A percentile compares a stretch with the other conserved stretches of the same genome.
Evolutionary conservation across 2,329 filamentous ascomycete species (phyloP).

Genomic region (Blumeria graminis): DNA sequence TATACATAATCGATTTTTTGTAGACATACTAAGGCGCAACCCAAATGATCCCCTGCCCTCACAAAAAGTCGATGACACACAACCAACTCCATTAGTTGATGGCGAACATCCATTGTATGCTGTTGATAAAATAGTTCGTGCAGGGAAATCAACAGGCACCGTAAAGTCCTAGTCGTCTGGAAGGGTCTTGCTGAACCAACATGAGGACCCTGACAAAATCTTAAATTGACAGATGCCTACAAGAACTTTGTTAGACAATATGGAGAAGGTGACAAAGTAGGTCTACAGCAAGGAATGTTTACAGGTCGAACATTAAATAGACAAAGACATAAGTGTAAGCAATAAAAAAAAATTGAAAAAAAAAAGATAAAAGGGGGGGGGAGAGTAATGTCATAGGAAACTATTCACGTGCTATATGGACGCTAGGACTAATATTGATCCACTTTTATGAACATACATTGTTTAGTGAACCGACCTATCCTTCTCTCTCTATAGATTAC

Average conservation of each 20-base stretch:
- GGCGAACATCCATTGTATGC: background rate
- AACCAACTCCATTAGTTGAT: background rate
- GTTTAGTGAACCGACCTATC: no score
- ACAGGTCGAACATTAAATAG: background rate
- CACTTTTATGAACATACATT: no score
- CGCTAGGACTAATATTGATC: no score
- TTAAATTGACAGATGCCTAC: background rate
- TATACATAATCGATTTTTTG: slow-evolving; percentile 1
- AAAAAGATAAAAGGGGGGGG: no score
- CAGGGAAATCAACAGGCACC: background rate
- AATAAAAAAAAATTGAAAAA: no score
- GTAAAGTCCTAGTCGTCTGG: background rate
- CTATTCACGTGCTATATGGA: no score
- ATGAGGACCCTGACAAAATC: background rate
- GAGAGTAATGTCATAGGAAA: no score
- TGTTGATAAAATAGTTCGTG: background rate
- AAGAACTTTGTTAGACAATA: background rate
- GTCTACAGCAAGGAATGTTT: background rate
- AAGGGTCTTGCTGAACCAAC: background rate
- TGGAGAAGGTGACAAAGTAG: no score
- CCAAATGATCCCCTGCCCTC: slow-evolving; percentile 1
- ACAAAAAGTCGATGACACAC: slow-evolving; percentile 1
- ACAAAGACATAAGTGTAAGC: no score
- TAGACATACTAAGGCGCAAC: slow-evolving; percentile 1
- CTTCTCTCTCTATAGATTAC: no score